These are phyloP conservation scores for Acer campestre DNA, from an alignment of 345 rosid species.

Conservation along the genomic window DNA sequence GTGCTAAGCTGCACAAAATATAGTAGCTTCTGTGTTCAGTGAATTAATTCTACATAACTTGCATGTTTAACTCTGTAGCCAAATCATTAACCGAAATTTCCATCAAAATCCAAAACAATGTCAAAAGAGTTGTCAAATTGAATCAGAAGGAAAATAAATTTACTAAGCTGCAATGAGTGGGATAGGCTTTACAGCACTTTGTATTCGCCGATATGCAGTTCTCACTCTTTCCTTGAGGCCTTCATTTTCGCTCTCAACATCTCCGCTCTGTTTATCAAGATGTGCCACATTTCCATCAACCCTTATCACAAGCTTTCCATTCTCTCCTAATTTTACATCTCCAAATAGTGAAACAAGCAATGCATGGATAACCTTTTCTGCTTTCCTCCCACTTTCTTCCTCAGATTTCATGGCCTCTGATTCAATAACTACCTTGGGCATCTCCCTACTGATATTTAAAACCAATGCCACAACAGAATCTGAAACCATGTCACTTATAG, in stretches of 20 bases:
- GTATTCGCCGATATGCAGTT: constrained; percentile 66
- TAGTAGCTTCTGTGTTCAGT: background rate
- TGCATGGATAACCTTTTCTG: constrained; percentile 76
- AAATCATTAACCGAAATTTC: background rate
- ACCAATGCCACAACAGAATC: constrained; percentile 88
- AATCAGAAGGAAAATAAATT: background rate
- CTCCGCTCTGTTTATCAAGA: constrained; percentile 82
- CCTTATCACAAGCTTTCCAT: constrained; percentile 68
- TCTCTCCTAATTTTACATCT: constrained; percentile 79
- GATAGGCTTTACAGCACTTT: constrained; percentile 77
- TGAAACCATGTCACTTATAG: constrained; percentile 89
- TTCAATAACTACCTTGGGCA: constrained; percentile 71
- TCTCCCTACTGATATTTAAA: constrained; percentile 72
- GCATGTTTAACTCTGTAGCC: background rate
- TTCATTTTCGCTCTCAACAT: constrained; percentile 86
- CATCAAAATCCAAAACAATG: constrained; percentile 4
- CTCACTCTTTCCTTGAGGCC: constrained; percentile 85
- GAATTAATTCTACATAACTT: background rate
- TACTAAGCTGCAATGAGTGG: constrained; percentile 51
- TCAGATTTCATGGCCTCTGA: constrained; percentile 54
- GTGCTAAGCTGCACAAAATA: background rate
- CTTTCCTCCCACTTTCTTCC: constrained; percentile 73
- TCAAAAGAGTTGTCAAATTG: background rate
- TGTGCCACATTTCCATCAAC: constrained; percentile 82
- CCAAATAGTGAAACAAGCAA: constrained; percentile 89